Evolutionary conservation across 2,329 filamentous ascomycete species (phyloP), one percentile per base, ranked within the genome.

Genomic region (Diplodia mutila): DNA sequence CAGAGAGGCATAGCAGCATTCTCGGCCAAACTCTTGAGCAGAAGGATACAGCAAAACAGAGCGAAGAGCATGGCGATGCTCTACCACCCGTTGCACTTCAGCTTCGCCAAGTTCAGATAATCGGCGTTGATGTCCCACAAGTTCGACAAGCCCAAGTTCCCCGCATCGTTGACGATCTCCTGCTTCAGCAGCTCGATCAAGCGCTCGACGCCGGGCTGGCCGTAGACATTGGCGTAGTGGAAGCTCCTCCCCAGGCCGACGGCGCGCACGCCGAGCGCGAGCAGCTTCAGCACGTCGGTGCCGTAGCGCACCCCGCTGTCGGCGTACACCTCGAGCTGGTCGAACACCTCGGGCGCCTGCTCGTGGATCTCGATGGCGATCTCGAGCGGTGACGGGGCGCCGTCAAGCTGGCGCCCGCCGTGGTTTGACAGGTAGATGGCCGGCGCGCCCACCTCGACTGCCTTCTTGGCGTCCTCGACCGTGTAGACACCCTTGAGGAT

Each of bases 291-390:
- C 4, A 79, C 70, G 65, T 81, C 78, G 25, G 74, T 72, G 48
- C 78, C 80, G 59, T 79, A 80, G 12, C 79, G 74, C 5, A 80
- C 77, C 64, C 80, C 79, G 5, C 79, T 77, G 53, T 81, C 79
- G 7, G 77, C 78, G 57, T 75, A 79, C 7, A 82, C 77, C 57
- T 81, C 80, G 23, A 79, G 71, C 66, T 80, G 70, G 57, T 75
- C 70, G 70, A 81, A 80, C n/a, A 82, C 75, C 25, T 78, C 75
- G 0, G 79, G 79, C 18, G 73, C 77, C 21, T 77, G 68, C 21
- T 86, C 88, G 77, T 91, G 90, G 65, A 93, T 89, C 69, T 93
- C 91, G 11, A 92, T 86, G 4, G 91, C 91, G 61, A 94, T 87
- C 73, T 95, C 91, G 14, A 90, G 88, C 0, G 90, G 87, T 0